Base-by-base conservation (phyloP, 208 protist species). In the Herpetomonas muscarum region DNA sequence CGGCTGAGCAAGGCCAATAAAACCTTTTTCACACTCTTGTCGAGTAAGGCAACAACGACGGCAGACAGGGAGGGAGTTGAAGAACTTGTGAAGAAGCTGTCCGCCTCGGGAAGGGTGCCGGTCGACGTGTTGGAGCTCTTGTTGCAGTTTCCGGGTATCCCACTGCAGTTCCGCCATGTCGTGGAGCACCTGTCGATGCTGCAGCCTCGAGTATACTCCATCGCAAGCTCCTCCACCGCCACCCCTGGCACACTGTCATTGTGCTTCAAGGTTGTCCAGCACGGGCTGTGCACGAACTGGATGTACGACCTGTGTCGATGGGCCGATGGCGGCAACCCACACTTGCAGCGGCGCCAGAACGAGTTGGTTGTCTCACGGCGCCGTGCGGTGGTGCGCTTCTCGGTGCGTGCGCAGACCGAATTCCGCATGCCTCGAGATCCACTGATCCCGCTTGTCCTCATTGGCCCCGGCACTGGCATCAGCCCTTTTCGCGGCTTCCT, bases 131-230 rank as follows among this genome's bases (percentile, higher is more conserved):
- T 86, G 10, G 48, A 68, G 15, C 48, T 15, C 13, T 66, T 67
- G 45, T 30, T 39, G n/a, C 46, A 50, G 15, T 34, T 78, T 1
- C 39, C 56, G 2, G 4, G 24, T 0, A 39, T 66, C 21, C 46
- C 29, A 10, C 60, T 64, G 22, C 79, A 74, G 22, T 64, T 90
- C 10, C 70, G 69, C 7, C 77, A 87, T 42, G 22, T 88, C 6
- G 64, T 94, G 1, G 82, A 96, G 60, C 57, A 89, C 37, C 63
- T 95, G 28, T 66, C 74, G 0, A 36, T 72, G 3, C 26, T 97
- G 52, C 75, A 88, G 54, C 85, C 76, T 1, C 77, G 95, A n/a
- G 91, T 89, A 71, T 97, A 97, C 67, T 96, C 89, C 9, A 96
- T 97, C 50, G 77, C 81, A 32, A 96, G 84, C 29, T 88, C 88